These are phyloP conservation scores for Pholiota molesta DNA, from an alignment of 768 basidiomycete species.

Conservation along the genomic window DNA sequence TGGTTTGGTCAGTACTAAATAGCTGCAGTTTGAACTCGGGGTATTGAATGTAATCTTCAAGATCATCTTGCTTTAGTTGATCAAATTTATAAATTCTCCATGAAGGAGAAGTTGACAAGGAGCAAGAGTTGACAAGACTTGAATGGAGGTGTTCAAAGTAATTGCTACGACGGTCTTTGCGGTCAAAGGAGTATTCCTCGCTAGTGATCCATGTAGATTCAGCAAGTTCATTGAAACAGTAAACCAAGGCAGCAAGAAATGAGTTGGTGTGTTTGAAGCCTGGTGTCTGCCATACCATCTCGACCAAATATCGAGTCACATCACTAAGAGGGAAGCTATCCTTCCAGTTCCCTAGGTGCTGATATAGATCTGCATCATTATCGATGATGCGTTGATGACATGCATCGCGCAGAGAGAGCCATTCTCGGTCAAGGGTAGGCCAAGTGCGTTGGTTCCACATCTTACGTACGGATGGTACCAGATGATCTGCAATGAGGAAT, in stretches of 20 bases:
- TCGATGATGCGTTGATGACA: slow-evolving; percentile 2
- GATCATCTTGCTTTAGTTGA: no score
- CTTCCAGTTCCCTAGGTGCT: background rate
- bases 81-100: background rate
- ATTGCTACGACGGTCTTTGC: background rate
- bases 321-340: slow-evolving; percentile 16
- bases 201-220: background rate
- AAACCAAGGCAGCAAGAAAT: slow-evolving; percentile 13
- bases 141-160: background rate
- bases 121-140: background rate
- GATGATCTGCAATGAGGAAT: background rate
- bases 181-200: no score
- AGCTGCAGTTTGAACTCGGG: background rate
- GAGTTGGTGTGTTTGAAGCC: slow-evolving; percentile 11
- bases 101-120: background rate
- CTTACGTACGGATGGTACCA: background rate
- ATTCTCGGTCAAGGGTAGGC: background rate
- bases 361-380: background rate
- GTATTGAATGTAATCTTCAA: background rate
- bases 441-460: background rate
- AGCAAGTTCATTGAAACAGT: slow-evolving; percentile 21
- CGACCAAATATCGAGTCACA: slow-evolving; percentile 8
- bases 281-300: background rate
- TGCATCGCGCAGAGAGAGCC: slow-evolving; percentile 1
- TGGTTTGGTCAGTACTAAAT: background rate